Conservation (phyloP, 768 basidiomycete species). For the Lactarius akahatsu region DNA sequence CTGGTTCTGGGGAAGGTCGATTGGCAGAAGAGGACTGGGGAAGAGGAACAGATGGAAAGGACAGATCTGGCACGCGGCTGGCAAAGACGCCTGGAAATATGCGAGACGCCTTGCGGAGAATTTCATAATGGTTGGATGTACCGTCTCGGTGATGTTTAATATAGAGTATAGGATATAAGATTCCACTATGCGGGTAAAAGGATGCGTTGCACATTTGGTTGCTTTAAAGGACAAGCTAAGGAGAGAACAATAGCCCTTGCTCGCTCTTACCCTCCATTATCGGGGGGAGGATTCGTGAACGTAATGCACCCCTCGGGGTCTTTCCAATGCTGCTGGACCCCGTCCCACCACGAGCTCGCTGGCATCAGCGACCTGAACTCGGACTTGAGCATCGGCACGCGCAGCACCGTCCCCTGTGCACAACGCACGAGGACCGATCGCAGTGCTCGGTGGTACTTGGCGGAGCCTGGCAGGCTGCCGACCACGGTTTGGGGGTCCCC, state of each 20-base stretch:
- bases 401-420: slow-evolving; percentile 50
- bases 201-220: too few species aligned
- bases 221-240: not conserved
- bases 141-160: slow-evolving; percentile 34
- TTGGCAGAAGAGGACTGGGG: slow-evolving; percentile 43
- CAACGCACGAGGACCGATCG: slow-evolving; percentile 55
- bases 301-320: slow-evolving; percentile 13
- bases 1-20: slow-evolving; percentile 53
- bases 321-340: slow-evolving; percentile 38
- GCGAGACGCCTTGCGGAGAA: slow-evolving; percentile 42
- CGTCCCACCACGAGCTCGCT: slow-evolving; percentile 81
- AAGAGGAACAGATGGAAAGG: slow-evolving; percentile 39
- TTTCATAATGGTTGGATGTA: slow-evolving; percentile 42
- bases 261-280: not conserved
- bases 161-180: too few species aligned
- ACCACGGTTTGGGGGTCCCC: slow-evolving; percentile 20
- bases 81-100: slow-evolving; percentile 62
- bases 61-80: slow-evolving; percentile 46
- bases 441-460: slow-evolving; percentile 42
- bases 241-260: not conserved
- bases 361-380: slow-evolving; percentile 54
- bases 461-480: slow-evolving; percentile 41
- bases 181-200: too few species aligned
- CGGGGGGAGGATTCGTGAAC: slow-evolving; percentile 11
- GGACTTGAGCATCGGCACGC: slow-evolving; percentile 57